Evolutionary conservation across 805 yeast genomes (phyloP), one percentile per base, ranked within the genome.

Genomic region (Candida vartiovaarae): DNA sequence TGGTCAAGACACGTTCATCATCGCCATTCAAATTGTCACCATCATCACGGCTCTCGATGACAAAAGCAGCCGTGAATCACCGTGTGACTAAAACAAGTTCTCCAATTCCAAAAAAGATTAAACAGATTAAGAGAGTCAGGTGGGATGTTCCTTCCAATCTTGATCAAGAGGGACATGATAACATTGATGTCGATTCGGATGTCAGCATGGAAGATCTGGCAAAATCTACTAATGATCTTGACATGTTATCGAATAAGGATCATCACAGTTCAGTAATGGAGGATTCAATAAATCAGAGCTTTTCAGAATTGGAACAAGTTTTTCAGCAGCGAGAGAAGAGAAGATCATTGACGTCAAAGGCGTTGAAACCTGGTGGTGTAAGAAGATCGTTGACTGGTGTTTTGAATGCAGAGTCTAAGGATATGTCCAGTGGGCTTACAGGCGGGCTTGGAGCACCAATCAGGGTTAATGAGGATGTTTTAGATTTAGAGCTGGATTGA

Each of bases 91-190:
- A 51, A 37, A 35, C 39, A 5, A 33, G 50, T 23, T 41, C 54
- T 4, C 51, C 52, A 8, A 35, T 52, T 3, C 54, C 56, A 3
- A 44, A 45, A 8, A 39, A 40, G 36, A 15, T 41, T 28, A 65
- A 61, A 45, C 51, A 53, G 8, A 38, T 57, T 9, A 72, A 71
- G 42, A 71, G 66, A 45, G 78, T 74, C 2, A 64, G 76, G 48
- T 73, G 76, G 74, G 68, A 68, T 45, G 65, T 66, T 9, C 71
- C 70, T 3, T 53, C 52, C 38, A 32, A 23, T 30, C 41, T 48
- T 6, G 40, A 30, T 4, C 6, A 27, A n/a, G 6, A 29, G 15
- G 28, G 30, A 25, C 29, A 48, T 20, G 42, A 44, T 23, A 39
- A 36, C 5, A 40, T 34, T 20, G 43, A 28, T 33, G 44, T 40